Conservation (phyloP, 1,139 yeast genomes). For the Sugiyamaella grinbergsii region DNA sequence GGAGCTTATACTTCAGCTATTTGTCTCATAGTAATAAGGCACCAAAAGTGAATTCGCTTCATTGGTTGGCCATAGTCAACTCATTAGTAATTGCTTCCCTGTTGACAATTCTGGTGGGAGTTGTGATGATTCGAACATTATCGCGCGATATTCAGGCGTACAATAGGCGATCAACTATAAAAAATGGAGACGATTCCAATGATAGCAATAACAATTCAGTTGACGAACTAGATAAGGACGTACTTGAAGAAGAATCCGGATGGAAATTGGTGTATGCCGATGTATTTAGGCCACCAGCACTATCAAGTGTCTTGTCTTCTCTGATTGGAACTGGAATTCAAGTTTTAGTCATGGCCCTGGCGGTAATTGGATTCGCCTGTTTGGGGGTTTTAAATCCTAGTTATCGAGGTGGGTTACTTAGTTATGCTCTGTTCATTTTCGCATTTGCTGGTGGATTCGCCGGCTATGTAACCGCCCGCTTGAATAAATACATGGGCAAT, state of each 20-base stretch:
- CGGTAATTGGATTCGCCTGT: conserved; percentile 62
- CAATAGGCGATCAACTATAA: conserved; percentile 26
- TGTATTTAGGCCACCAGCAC: conserved; percentile 56
- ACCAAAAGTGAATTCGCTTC: conserved; percentile 44
- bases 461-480: conserved; percentile 67
- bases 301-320: conserved; percentile 53
- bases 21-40: conserved; percentile 18
- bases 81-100: conserved; percentile 62
- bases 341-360: conserved; percentile 61
- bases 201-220: conserved; percentile 15
- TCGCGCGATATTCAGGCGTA: conserved; percentile 49
- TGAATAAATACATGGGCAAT: conserved; percentile 57
- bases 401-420: conserved; percentile 65
- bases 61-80: conserved; percentile 71
- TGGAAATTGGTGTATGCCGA: conserved; percentile 62
- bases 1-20: conserved; percentile 69
- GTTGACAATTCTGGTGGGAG: conserved; percentile 63
- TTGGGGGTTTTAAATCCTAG: conserved; percentile 58
- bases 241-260: conserved; percentile 42
- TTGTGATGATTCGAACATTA: conserved; percentile 57
- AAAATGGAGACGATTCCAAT: conserved; percentile 3
- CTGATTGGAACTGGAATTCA: conserved; percentile 77
- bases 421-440: conserved; percentile 61
- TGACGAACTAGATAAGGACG: conserved; percentile 37
- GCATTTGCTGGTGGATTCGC: conserved; percentile 72